Percentiles rank a stretch among this genome's conserved stretches.
phyloP scores from a whole-genome alignment of 2,329 filamentous ascomycete species.

The Exserohilum turcica region DNA sequence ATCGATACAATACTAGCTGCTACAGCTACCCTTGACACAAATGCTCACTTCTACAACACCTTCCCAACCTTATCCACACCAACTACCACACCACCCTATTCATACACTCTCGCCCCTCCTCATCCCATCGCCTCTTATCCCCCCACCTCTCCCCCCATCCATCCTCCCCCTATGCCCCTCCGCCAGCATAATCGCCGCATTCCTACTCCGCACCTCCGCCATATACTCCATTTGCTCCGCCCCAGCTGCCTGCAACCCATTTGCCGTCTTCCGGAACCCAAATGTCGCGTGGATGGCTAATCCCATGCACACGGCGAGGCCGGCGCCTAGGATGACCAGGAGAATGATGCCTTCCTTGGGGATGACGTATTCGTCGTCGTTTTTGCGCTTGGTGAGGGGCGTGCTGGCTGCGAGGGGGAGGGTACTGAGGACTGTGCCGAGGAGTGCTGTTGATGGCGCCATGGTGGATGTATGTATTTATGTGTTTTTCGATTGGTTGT shows the following conservation, averaged over 20 bases:
- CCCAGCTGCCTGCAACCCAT: constrained; percentile 15
- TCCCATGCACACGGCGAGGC: constrained; percentile 21
- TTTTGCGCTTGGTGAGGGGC: constrained; percentile 17
- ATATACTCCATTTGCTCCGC: constrained; percentile 30
- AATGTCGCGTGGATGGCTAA: constrained; percentile 26
- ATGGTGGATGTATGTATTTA: background rate
- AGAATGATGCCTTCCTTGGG: constrained; percentile 26
- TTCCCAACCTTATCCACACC: no score
- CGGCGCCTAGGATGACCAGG: constrained; percentile 25
- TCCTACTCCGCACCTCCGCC: constrained; percentile 25
- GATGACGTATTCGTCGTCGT: constrained; percentile 21
- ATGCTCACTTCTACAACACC: no score
- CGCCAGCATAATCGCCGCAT: constrained; percentile 18
- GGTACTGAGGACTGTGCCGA: background rate
- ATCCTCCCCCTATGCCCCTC: constrained; percentile 10
- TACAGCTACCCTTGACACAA: no score
- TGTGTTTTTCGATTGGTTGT: background rate
- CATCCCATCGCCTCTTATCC: background rate
- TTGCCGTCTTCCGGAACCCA: constrained; percentile 15
- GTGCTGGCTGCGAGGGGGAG: background rate
- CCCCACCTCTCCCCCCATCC: background rate
- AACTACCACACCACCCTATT: background rate
- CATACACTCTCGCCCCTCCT: background rate
- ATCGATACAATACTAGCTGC: no score
- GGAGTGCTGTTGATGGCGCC: background rate